These are phyloP conservation scores for Teratosphaeria pseudoeucalypti DNA, from an alignment of 2,329 filamentous ascomycete genomes.

Conservation along the genomic window DNA sequence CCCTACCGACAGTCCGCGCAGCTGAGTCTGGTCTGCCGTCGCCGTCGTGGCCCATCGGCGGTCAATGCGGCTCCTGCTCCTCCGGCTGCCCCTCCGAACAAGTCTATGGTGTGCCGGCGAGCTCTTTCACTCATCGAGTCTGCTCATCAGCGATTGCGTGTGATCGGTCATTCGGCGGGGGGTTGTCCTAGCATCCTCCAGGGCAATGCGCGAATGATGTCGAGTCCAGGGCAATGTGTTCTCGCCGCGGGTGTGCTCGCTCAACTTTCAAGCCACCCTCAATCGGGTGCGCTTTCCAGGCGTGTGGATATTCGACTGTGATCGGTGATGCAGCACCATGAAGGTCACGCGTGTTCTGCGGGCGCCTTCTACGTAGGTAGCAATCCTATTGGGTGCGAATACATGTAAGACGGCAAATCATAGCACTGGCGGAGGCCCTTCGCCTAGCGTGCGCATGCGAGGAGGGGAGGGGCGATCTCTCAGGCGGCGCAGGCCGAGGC, in stretches of 20 bases:
- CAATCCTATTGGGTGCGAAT: background rate
- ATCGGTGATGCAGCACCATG: background rate
- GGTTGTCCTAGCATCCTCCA: no score
- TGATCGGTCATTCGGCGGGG: background rate
- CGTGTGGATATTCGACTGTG: background rate
- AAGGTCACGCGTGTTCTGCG: background rate
- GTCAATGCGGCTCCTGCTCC: background rate
- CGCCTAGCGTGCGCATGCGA: background rate
- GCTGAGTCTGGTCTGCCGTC: background rate
- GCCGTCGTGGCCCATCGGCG: background rate
- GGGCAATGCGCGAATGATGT: background rate
- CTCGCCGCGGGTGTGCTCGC: background rate
- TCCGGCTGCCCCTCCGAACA: background rate
- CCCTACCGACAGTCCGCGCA: background rate
- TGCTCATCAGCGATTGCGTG: background rate
- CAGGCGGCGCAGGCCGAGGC: background rate
- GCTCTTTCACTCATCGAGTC: background rate
- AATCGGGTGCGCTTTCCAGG: background rate
- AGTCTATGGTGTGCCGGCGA: background rate
- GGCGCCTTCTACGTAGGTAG: background rate
- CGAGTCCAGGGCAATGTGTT: background rate
- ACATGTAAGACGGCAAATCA: background rate
- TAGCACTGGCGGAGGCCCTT: background rate
- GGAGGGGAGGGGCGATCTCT: background rate
- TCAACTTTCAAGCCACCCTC: background rate